Base-by-base conservation (phyloP, 345 rosid species). In the Bruguiera gymnorhiza region DNA sequence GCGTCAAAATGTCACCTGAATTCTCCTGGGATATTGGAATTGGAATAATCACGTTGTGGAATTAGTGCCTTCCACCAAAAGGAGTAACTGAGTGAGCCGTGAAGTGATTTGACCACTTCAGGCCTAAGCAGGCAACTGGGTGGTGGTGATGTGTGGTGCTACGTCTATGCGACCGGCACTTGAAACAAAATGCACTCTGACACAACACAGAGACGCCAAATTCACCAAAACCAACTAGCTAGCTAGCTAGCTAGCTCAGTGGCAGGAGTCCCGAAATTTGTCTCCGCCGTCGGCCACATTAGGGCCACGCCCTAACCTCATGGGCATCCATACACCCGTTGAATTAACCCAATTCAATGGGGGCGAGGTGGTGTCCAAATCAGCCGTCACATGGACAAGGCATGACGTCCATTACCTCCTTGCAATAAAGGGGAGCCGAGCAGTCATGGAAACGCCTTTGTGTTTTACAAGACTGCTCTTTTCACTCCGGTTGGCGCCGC, bases 281-380 rank as follows among this genome's bases (percentile, higher is more conserved):
- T 63, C 73, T 26, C 55, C 26, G 11, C 39, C 30, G 1, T 43
- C 15, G 50, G 13, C 50, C 50, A 13, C 19, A 13, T 43, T 3
- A 43, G 50, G 50, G 16, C 50, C 5, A 43, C 13, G 50, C 3
- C 50, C 16, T 11, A 43, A 43, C 1, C 5, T 13, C 15, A 0
- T 11, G 16, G 48, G 16, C 48, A 10, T 39, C 48, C 48, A 39
- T 10, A 11, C 50, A 43, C 18, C 18, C 1, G 16, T 43, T 11
- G 16, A 43, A 13, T 43, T 13, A 15, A 13, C 50, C 50, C 50
- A 11, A 43, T 26, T 39, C 54, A 36, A 13, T 34, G 21, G 32
- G 32, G 66, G 75, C 34, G 21, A 46, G 66, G 75, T 65, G 79
- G 57, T 30, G 23, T 70, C 79, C 79, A 37, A 70, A 75, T 75